Evolutionary conservation across 257 asterid genomes (phyloP).

Genomic region (Penstemon eatonii): DNA sequence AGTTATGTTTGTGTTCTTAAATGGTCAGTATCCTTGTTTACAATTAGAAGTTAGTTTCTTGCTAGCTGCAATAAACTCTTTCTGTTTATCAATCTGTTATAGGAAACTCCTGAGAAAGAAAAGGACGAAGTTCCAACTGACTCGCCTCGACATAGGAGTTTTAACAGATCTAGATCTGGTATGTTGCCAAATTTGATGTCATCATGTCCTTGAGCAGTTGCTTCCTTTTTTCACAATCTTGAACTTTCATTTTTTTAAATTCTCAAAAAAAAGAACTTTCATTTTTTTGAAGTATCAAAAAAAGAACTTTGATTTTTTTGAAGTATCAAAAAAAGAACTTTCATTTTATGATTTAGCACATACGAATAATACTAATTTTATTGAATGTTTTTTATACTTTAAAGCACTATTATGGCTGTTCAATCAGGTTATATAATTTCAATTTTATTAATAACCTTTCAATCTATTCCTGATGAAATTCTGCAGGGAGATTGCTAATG

Average conservation of each 20-base stretch:
- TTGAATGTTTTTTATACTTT: not conserved
- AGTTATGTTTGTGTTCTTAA: slow-evolving; percentile 5
- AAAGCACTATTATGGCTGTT: slow-evolving; percentile 7
- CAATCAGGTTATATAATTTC: slow-evolving; percentile 4
- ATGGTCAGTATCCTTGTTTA: slow-evolving; percentile 1
- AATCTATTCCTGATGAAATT: slow-evolving; percentile 8
- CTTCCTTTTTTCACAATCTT: too few relatives aligned
- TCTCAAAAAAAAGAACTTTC: not conserved
- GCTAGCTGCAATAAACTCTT: slow-evolving; percentile 12
- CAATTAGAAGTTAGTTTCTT: slow-evolving; percentile 2
- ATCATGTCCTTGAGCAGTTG: too few relatives aligned
- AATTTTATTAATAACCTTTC: not conserved
- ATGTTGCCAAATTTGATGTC: slow-evolving; percentile 2
- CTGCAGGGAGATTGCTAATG: slow-evolving; percentile 69
- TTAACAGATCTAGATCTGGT: slow-evolving; percentile 77
- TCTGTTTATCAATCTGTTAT: slow-evolving; percentile 26
- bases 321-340: not conserved
- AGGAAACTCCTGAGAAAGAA: slow-evolving; percentile 39
- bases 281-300: not conserved
- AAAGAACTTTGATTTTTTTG: not conserved
- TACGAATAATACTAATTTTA: slow-evolving; percentile 5
- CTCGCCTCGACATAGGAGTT: slow-evolving; percentile 45
- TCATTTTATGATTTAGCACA: not conserved
- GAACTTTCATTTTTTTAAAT: too few relatives aligned
- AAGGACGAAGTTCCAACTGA: slow-evolving; percentile 26